phyloP scores from a whole-genome alignment of 768 basidiomycete genomes.

The Mrakia gelida region DNA sequence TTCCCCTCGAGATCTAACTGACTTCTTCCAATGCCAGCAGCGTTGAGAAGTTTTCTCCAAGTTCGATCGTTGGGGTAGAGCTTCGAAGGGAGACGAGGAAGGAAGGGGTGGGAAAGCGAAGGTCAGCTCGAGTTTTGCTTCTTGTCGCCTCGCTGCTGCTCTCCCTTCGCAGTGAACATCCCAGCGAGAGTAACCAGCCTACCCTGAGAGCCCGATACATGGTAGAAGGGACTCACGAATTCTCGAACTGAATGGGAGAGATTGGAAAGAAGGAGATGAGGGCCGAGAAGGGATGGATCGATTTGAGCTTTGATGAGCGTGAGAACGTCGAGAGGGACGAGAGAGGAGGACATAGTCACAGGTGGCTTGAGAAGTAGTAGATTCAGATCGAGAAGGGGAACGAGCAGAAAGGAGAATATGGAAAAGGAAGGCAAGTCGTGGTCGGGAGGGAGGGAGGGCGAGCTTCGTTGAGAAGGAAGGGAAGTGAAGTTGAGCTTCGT shows the following conservation, averaged over 20 bases:
- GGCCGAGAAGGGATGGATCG: not conserved
- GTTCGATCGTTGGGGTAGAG: not conserved
- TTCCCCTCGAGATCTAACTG: not conserved
- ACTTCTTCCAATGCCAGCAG: not conserved
- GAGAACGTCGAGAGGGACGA: constrained; percentile 1
- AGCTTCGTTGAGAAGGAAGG: not conserved
- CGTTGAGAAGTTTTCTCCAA: not conserved
- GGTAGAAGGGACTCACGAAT: not conserved
- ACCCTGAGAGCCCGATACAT: not conserved
- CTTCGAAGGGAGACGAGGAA: not conserved
- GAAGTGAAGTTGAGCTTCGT: too few relatives aligned
- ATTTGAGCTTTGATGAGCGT: not conserved
- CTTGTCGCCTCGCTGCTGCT: not conserved
- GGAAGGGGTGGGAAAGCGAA: not conserved
- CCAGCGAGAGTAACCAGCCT: not conserved
- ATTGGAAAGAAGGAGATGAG: constrained; percentile 4
- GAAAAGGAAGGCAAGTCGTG: not conserved
- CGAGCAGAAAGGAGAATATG: not conserved
- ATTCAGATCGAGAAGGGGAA: not conserved
- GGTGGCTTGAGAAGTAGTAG: not conserved
- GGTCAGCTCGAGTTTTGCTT: not conserved
- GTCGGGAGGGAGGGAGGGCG: not conserved
- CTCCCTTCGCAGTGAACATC: not conserved
- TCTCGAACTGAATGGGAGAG: not conserved
- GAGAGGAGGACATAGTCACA: not conserved